Conservation (phyloP, 2,329 filamentous ascomycete genomes). For the Fusarium brevicatenulatum region DNA sequence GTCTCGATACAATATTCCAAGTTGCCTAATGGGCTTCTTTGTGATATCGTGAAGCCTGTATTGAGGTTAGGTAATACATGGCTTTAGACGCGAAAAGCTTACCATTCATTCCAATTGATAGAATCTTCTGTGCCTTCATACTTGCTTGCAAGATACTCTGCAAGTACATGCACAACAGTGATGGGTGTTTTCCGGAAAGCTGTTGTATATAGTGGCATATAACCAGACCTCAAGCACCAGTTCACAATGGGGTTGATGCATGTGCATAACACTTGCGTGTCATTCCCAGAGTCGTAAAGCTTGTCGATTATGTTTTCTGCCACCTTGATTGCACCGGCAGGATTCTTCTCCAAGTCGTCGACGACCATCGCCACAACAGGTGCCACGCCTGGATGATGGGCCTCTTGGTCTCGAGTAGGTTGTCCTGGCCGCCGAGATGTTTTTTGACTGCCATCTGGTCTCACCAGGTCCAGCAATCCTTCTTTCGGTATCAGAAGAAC, state of each 20-base stretch:
- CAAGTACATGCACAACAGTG: neutral
- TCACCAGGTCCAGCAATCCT: neutral
- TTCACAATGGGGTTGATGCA: neutral
- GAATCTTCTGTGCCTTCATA: neutral
- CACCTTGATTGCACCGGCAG: neutral
- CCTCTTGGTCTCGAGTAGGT: neutral
- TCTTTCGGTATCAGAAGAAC: constrained; percentile 11
- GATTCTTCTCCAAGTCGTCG: neutral
- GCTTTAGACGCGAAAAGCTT: neutral
- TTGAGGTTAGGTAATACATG: neutral
- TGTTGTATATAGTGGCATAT: neutral
- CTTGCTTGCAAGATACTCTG: neutral
- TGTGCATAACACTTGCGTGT: too few species aligned
- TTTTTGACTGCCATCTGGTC: neutral
- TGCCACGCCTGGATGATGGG: neutral
- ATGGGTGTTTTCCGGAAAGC: neutral
- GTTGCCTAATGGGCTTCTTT: neutral
- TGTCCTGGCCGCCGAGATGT: neutral
- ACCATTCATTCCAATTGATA: constrained; percentile 20
- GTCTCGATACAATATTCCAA: neutral
- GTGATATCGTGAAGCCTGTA: neutral
- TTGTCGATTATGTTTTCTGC: constrained; percentile 1
- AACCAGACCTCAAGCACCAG: constrained; percentile 4
- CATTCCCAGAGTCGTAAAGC: neutral
- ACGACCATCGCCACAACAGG: neutral